Evolutionary conservation across 208 protist genomes (phyloP), one percentile per base, ranked within the genome.

Genomic region (Leishmania tarentolae): DNA sequence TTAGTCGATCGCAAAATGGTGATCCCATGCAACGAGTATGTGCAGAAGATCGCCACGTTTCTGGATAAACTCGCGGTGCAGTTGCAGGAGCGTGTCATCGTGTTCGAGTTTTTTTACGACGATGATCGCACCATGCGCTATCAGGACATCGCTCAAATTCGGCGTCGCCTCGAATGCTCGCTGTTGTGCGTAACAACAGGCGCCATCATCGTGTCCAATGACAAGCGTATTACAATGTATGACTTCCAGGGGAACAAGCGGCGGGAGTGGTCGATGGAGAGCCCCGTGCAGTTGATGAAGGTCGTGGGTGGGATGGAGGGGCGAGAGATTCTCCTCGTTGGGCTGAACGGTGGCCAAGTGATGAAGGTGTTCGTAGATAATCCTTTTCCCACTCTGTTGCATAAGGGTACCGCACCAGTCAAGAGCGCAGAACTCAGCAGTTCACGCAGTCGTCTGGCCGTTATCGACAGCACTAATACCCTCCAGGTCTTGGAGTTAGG

Each of bases 351-450:
- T 74, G 99, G 99, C 35, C 79, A 89, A 50, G 92, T 97, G 17
- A 77, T 98, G 59, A 97, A 99, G 85, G 92, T 99, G 50, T 99
- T 99, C 78, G 84, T 99, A 8, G 96, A 99, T 88, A 99, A 99
- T 85, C 92, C 98, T 17, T 99, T 99, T 75, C 96, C 98, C 3
- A 98, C 93, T 6, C 81, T 88, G 44, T 86, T 99, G n/a, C 80
- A 99, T 53, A 98, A 97, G 78, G 82, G 98, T 42, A 89, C 85
- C 44, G 65, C 59, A 31, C 50, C 93, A 6, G 86, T 99, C 17
- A 90, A 89, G 40, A 98, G 95, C 73, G 83, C 99, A 37, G 97
- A 99, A 84, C 74, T 99, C 40, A 98, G 82, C 81, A 90, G 90
- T 79, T 88, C 79, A 53, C 92, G 97, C 65, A 94, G 74, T 28